Percentiles rank a stretch among this genome's conserved stretches.
These are phyloP conservation scores for Rhizopus arrhizus DNA, from an alignment of 371 early-diverging fungal species.

Conservation along the genomic window DNA sequence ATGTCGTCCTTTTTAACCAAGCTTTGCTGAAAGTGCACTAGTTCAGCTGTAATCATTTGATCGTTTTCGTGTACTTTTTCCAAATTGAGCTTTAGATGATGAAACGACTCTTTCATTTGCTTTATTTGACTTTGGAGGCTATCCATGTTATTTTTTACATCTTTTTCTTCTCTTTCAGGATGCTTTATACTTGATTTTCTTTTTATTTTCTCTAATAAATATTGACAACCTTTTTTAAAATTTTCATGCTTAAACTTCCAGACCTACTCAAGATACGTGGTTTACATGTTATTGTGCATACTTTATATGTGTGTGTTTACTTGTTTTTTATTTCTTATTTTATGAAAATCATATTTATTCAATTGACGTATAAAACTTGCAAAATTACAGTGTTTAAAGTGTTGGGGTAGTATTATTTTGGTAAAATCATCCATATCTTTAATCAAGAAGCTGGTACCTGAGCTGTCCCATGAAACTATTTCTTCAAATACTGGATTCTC, in stretches of 20 bases:
- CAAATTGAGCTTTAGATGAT: constrained; percentile 42
- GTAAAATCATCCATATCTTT: constrained; percentile 76
- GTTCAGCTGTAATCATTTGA: constrained; percentile 60
- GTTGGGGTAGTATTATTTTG: constrained; percentile 73
- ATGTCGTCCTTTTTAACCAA: constrained; percentile 68
- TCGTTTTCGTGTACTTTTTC: constrained; percentile 55
- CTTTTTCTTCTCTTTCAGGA: constrained; percentile 27
- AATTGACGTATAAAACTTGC: constrained; percentile 94
- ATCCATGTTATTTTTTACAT: constrained; percentile 27
- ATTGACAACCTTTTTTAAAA: constrained; percentile 65
- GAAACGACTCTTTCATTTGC: constrained; percentile 37
- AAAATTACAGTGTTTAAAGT: constrained; percentile 94
- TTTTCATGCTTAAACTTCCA: constrained; percentile 81
- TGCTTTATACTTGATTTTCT: constrained; percentile 50
- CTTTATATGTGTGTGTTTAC: constrained; percentile 41
- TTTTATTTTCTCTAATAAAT: constrained; percentile 66
- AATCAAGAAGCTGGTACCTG: constrained; percentile 86
- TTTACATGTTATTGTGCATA: too few relatives aligned
- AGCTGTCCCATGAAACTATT: constrained; percentile 78
- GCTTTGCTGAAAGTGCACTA: constrained; percentile 57
- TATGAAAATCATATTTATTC: constrained; percentile 97
- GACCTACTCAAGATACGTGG: constrained; percentile 36
- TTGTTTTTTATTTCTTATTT: constrained; percentile 58
- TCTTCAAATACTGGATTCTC: constrained; percentile 66
- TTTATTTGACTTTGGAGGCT: constrained; percentile 53